A percentile compares a stretch with the other conserved stretches of the same genome.
These are phyloP conservation scores for Albophoma yamanashiensis DNA, from an alignment of 2,329 filamentous ascomycete species.

Conservation along the genomic window DNA sequence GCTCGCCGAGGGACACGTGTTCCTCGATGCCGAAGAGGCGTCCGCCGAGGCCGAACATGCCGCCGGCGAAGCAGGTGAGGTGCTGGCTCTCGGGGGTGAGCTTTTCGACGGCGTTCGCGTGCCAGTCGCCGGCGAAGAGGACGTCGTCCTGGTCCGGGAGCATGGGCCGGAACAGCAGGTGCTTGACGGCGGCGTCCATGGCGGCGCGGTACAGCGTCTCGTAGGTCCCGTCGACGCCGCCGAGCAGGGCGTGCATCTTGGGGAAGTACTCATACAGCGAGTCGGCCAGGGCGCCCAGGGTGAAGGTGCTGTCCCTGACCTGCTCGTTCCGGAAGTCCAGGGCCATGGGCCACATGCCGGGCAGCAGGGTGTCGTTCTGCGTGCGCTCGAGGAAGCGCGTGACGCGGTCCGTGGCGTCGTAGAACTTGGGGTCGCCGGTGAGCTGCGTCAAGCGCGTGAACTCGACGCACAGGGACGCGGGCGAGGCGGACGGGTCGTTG, in stretches of 20 bases:
- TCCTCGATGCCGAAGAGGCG: slow-evolving; percentile 41
- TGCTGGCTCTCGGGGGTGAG: slow-evolving; percentile 20
- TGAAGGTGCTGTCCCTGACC: slow-evolving; percentile 32
- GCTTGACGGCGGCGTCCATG: slow-evolving; percentile 48
- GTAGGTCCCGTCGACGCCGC: slow-evolving; percentile 51
- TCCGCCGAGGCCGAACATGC: slow-evolving; percentile 56
- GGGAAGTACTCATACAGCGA: slow-evolving; percentile 52
- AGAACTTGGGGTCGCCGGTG: slow-evolving; percentile 62
- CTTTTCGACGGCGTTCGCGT: slow-evolving; percentile 13
- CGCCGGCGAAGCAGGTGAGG: slow-evolving; percentile 53
- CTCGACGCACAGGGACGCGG: slow-evolving; percentile 61
- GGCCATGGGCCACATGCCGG: slow-evolving; percentile 65
- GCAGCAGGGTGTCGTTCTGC: slow-evolving; percentile 59
- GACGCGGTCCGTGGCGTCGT: slow-evolving; percentile 65
- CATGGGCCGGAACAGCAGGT: slow-evolving; percentile 64
- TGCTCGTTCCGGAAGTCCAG: slow-evolving; percentile 50
- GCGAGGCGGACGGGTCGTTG: slow-evolving; percentile 34
- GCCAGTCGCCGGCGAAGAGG: slow-evolving; percentile 27
- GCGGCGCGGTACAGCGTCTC: slow-evolving; percentile 53
- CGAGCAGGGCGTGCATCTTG: slow-evolving; percentile 55
- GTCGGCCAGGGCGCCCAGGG: slow-evolving; percentile 43
- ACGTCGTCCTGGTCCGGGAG: slow-evolving; percentile 50
- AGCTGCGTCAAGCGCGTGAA: slow-evolving; percentile 67
- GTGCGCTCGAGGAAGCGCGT: slow-evolving; percentile 57
- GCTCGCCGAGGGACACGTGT: slow-evolving; percentile 37